A percentile compares a stretch with the other conserved stretches of the same genome.
phyloP scores from a whole-genome alignment of 257 asterid genomes.

The Nicotiana otophora region DNA sequence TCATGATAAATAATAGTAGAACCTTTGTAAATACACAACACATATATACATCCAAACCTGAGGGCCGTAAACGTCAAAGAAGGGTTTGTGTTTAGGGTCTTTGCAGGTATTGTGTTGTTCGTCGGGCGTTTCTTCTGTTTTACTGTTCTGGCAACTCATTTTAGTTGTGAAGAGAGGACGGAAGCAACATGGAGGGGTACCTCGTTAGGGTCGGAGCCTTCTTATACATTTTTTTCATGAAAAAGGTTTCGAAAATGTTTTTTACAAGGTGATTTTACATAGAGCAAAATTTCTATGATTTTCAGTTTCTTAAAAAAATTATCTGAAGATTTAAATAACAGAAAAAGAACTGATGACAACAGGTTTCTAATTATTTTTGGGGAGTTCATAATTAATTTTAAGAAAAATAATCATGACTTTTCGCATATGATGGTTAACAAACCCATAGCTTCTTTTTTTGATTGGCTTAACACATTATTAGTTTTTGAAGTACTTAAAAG shows the following conservation, averaged over 20 bases:
- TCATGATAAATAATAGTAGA: not conserved
- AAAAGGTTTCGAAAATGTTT: no score
- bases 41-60: slow-evolving; percentile 32
- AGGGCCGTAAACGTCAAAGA: slow-evolving; percentile 77
- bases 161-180: not conserved
- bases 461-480: not conserved
- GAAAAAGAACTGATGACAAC: no score
- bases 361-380: no score
- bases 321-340: no score
- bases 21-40: not conserved
- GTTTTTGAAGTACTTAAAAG: not conserved
- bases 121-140: slow-evolving; percentile 20
- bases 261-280: no score
- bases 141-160: slow-evolving; percentile 38
- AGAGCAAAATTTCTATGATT: no score
- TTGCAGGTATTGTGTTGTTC: slow-evolving; percentile 33
- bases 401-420: no score
- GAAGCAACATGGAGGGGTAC: not conserved
- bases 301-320: no score
- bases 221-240: not conserved
- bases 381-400: no score
- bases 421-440: not conserved
- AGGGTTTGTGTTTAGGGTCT: slow-evolving; percentile 32
- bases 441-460: not conserved
- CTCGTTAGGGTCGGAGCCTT: not conserved